A percentile compares a stretch with the other conserved stretches of the same genome.
Conservation (phyloP, 345 rosid genomes). For the Abelmoschus esculentus region DNA sequence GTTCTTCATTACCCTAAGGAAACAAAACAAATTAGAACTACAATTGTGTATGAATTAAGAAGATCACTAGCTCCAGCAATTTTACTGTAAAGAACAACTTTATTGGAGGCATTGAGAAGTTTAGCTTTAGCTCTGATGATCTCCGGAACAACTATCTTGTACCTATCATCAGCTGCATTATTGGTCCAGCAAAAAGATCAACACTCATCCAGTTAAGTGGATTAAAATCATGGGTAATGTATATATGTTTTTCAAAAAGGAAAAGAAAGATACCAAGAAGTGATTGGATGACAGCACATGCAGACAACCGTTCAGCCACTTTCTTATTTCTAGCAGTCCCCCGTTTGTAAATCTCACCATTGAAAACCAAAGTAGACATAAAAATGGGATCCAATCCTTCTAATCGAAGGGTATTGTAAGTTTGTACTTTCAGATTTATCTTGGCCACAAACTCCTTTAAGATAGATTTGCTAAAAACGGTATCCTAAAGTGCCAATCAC, state of each 20-base stretch:
- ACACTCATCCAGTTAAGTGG: neutral
- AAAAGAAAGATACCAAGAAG: too few species aligned
- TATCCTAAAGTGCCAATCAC: too few species aligned
- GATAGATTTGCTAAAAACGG: conserved; percentile 6
- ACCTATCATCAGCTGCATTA: conserved; percentile 20
- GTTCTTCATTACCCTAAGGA: neutral
- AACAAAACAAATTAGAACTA: neutral
- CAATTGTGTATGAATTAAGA: neutral
- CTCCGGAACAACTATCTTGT: conserved; percentile 16
- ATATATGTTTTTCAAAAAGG: too few species aligned
- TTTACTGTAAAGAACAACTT: neutral
- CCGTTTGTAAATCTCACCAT: conserved; percentile 25
- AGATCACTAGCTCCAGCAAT: neutral
- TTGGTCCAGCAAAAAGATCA: neutral
- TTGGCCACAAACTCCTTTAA: conserved; percentile 39
- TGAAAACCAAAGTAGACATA: conserved; percentile 24
- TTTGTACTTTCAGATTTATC: conserved; percentile 24
- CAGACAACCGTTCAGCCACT: conserved; percentile 49
- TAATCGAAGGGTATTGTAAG: conserved; percentile 19
- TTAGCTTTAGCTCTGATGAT: conserved; percentile 32
- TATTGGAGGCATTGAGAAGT: conserved; percentile 20
- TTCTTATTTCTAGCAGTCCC: conserved; percentile 30
- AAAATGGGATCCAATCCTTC: conserved; percentile 21
- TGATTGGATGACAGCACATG: conserved; percentile 22
- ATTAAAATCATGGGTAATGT: too few species aligned